These are phyloP conservation scores for Globisporangium viniferum DNA, from an alignment of 352 stramenopile genomes.

Conservation along the genomic window DNA sequence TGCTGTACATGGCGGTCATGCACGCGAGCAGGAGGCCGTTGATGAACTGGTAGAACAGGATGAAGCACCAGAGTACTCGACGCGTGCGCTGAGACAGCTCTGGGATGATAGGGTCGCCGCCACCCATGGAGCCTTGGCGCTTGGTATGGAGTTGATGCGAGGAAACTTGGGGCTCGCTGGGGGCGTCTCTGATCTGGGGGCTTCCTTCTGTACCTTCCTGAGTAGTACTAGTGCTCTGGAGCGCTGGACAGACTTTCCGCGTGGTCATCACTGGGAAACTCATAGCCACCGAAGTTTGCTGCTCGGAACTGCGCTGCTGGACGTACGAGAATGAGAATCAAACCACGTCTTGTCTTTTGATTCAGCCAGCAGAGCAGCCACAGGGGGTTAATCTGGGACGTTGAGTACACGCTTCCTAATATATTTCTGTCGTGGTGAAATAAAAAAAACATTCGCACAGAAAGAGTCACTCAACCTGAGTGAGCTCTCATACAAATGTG, in stretches of 20 bases:
- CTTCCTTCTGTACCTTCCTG: neutral
- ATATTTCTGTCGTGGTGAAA: no score
- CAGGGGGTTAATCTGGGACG: no score
- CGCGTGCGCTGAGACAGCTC: neutral
- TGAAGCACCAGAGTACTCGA: constrained; percentile 7
- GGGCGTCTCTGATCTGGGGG: neutral
- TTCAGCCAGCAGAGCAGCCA: no score
- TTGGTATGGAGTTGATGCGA: neutral
- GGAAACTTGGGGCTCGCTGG: neutral
- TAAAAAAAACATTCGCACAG: no score
- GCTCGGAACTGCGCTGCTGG: neutral
- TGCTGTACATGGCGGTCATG: constrained; percentile 12
- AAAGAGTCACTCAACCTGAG: no score
- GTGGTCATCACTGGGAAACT: neutral
- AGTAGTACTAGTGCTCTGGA: neutral
- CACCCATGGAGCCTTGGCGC: neutral
- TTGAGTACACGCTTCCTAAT: no score
- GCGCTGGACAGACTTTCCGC: neutral
- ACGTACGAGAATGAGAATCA: neutral
- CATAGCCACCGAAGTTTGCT: neutral
- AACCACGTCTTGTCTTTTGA: no score
- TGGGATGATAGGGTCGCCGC: neutral
- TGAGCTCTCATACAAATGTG: no score
- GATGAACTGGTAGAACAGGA: constrained; percentile 14
- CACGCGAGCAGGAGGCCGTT: constrained; percentile 9